These are phyloP conservation scores for Linnemannia elongata DNA, from an alignment of 192 early-diverging fungal species.

Conservation along the genomic window DNA sequence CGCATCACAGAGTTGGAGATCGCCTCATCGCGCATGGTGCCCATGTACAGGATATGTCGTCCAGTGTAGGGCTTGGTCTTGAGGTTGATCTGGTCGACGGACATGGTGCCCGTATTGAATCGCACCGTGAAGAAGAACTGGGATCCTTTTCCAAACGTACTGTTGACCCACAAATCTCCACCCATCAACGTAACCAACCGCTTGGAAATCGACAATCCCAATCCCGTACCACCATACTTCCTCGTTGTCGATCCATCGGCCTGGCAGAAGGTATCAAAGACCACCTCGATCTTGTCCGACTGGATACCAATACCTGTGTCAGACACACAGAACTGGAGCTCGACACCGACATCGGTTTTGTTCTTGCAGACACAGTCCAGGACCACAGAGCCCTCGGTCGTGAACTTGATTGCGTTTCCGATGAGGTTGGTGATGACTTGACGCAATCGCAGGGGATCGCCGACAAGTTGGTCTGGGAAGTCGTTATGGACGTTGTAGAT, in stretches of 20 bases:
- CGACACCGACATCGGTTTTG: slow-evolving; percentile 57
- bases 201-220: slow-evolving; percentile 88
- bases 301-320: slow-evolving; percentile 92
- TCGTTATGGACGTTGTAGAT: slow-evolving; percentile 76
- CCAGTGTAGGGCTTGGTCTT: slow-evolving; percentile 71
- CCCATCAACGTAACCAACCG: slow-evolving; percentile 82
- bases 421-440: slow-evolving; percentile 89
- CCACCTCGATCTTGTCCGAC: slow-evolving; percentile 78
- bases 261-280: slow-evolving; percentile 90
- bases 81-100: slow-evolving; percentile 56
- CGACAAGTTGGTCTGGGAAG: slow-evolving; percentile 79
- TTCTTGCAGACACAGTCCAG: slow-evolving; percentile 64
- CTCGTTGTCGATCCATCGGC: slow-evolving; percentile 86
- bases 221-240: slow-evolving; percentile 88
- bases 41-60: slow-evolving; percentile 76
- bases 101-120: slow-evolving; percentile 59
- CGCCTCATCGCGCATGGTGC: slow-evolving; percentile 64
- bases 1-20: slow-evolving; percentile 50
- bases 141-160: slow-evolving; percentile 76
- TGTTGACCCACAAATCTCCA: slow-evolving; percentile 84
- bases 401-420: slow-evolving; percentile 90
- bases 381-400: slow-evolving; percentile 76
- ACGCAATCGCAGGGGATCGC: slow-evolving; percentile 79
- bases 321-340: slow-evolving; percentile 75
- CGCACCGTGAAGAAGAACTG: slow-evolving; percentile 83